These are phyloP conservation scores for Colletotrichum lindemuthianum DNA, from an alignment of 2,329 filamentous ascomycete species.

Conservation along the genomic window DNA sequence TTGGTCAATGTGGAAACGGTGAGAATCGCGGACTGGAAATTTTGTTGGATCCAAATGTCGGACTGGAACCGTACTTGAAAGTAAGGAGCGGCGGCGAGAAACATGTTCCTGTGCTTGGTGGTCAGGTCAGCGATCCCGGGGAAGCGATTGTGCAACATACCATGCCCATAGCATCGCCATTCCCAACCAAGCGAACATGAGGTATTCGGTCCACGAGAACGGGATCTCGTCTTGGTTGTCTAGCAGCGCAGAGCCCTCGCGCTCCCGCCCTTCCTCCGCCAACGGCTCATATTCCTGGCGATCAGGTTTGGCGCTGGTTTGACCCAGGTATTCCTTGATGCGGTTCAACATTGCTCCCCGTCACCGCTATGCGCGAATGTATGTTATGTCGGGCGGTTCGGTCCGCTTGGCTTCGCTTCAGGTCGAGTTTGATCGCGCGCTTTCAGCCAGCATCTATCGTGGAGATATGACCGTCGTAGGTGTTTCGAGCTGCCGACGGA, in stretches of 20 bases:
- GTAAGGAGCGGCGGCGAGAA: slow-evolving; percentile 92
- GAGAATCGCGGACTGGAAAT: slow-evolving; percentile 91
- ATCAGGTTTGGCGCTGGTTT: slow-evolving; percentile 24
- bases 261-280: slow-evolving; percentile 40
- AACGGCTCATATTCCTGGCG: slow-evolving; percentile 40
- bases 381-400: no score
- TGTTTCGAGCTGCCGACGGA: no score
- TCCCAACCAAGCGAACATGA: slow-evolving; percentile 84
- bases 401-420: no score
- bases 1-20: slow-evolving; percentile 89
- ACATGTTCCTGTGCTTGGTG: slow-evolving; percentile 83
- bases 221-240: slow-evolving; percentile 53
- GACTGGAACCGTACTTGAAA: slow-evolving; percentile 84
- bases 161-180: slow-evolving; percentile 98
- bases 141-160: slow-evolving; percentile 59
- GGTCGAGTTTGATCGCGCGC: no score
- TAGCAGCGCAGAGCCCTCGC: slow-evolving; percentile 41
- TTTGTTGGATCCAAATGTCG: slow-evolving; percentile 75
- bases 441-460: no score
- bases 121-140: neutral
- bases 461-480: no score
- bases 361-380: no score
- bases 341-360: slow-evolving; percentile 27
- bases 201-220: slow-evolving; percentile 90
- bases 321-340: slow-evolving; percentile 29